Evolutionary conservation across 108 stramenopile species (phyloP).

Genomic region (Poteriospumella lacustris): DNA sequence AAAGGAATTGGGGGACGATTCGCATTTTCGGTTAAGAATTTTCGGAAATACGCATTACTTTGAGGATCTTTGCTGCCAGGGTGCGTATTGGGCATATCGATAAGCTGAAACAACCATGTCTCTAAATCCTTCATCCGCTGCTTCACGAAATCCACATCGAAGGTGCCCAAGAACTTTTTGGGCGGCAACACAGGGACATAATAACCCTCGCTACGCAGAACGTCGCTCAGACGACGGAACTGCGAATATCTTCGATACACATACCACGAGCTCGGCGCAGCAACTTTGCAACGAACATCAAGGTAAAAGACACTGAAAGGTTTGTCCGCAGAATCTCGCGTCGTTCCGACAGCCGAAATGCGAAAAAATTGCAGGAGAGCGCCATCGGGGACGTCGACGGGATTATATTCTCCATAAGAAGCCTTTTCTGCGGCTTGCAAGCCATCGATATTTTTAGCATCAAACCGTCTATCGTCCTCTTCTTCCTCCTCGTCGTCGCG

Average conservation of each 20-base stretch:
- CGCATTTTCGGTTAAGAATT: slow-evolving; percentile 19
- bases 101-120: slow-evolving; percentile 10
- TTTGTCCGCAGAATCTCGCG: background rate
- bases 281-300: slow-evolving; percentile 23
- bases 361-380: background rate
- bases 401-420: background rate
- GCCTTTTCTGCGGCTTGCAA: background rate
- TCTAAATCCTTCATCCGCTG: slow-evolving; percentile 18
- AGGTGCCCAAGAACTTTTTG: slow-evolving; percentile 16
- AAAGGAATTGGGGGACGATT: background rate
- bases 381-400: background rate
- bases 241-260: slow-evolving; percentile 27
- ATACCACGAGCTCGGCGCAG: slow-evolving; percentile 13
- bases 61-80: slow-evolving; percentile 19
- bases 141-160: slow-evolving; percentile 1
- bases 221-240: slow-evolving; percentile 12
- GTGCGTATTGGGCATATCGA: background rate
- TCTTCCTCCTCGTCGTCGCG: background rate
- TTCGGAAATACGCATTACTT: slow-evolving; percentile 3
- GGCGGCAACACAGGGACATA: slow-evolving; percentile 25
- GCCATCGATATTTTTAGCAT: background rate
- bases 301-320: slow-evolving; percentile 13
- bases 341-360: slow-evolving; percentile 9
- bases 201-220: slow-evolving; percentile 17
- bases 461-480: background rate